phyloP scores from a whole-genome alignment of 139 green algal genomes.

The Dunaliella primolecta region DNA sequence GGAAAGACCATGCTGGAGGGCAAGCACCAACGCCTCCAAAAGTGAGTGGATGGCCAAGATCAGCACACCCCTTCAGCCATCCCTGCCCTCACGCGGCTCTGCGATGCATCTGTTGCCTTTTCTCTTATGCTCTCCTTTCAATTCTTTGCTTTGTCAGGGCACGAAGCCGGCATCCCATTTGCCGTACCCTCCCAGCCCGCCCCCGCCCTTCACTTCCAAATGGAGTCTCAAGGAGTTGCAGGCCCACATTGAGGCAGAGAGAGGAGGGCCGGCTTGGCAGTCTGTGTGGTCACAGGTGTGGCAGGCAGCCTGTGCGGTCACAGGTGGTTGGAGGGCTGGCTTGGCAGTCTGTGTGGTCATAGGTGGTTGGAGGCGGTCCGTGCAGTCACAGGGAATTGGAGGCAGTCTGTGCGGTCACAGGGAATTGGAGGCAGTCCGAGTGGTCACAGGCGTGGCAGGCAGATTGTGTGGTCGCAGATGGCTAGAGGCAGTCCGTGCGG shows the following conservation, averaged over 20 bases:
- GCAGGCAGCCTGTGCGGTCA: neutral
- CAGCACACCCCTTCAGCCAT: no score
- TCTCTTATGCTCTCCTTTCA: neutral
- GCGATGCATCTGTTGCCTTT: neutral
- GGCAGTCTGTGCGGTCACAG: no score
- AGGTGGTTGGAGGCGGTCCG: neutral
- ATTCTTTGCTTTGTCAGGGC: neutral
- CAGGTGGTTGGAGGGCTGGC: neutral
- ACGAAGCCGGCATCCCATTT: neutral
- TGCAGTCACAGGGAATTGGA: neutral
- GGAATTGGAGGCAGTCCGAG: no score
- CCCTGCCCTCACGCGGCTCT: neutral
- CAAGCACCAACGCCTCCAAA: no score
- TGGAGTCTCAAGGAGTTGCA: constrained; percentile 46
- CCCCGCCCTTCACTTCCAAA: constrained; percentile 24
- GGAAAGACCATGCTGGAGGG: constrained; percentile 23
- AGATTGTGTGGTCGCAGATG: neutral
- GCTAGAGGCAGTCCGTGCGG: no score
- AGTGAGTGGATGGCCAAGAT: no score
- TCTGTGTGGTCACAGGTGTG: constrained; percentile 41
- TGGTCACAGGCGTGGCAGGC: neutral
- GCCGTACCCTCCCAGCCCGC: neutral
- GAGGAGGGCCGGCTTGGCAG: constrained; percentile 17
- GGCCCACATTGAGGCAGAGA: constrained; percentile 39
- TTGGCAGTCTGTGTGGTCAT: neutral